phyloP scores from a whole-genome alignment of 1,284 basidiomycete genomes.

The Meripilus lineatus region DNA sequence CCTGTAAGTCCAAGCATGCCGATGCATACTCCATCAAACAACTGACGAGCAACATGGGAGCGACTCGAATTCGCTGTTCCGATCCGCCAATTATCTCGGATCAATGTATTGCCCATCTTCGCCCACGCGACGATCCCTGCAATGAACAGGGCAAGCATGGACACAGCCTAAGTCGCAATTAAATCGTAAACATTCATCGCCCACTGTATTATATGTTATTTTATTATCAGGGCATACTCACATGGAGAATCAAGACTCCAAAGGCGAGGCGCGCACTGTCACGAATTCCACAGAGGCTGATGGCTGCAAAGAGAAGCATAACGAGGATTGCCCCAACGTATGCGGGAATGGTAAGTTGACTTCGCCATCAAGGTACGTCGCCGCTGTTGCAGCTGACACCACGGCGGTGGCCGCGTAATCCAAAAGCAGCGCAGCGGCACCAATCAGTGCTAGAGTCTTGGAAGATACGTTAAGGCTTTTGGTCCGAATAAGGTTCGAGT shows the following conservation, averaged over 20 bases:
- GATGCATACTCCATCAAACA: conserved; percentile 63
- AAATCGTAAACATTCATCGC: too few relatives aligned
- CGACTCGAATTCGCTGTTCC: conserved; percentile 27
- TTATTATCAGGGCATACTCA: conserved; percentile 27
- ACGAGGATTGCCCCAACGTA: conserved; percentile 47
- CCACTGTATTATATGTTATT: conserved; percentile 1
- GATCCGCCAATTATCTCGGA: conserved; percentile 51
- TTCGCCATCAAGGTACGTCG: conserved; percentile 62
- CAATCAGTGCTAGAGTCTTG: conserved; percentile 53
- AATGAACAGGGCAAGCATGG: conserved; percentile 51
- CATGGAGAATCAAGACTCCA: conserved; percentile 52
- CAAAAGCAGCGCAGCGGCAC: conserved; percentile 56
- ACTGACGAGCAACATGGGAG: conserved; percentile 33
- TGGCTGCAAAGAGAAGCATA: conserved; percentile 43
- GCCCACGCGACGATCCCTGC: conserved; percentile 48
- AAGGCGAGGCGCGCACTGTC: conserved; percentile 60
- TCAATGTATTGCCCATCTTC: conserved; percentile 38
- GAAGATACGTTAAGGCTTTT: conserved; percentile 55
- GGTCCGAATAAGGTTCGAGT: background rate
- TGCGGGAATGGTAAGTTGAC: conserved; percentile 45
- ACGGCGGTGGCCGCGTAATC: conserved; percentile 64
- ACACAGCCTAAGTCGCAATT: conserved; percentile 38
- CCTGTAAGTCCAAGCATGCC: conserved; percentile 69
- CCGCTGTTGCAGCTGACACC: conserved; percentile 66
- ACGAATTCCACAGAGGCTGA: conserved; percentile 55